Base-by-base conservation (phyloP, 208 protist species). In the Crithidia expoeki region DNA sequence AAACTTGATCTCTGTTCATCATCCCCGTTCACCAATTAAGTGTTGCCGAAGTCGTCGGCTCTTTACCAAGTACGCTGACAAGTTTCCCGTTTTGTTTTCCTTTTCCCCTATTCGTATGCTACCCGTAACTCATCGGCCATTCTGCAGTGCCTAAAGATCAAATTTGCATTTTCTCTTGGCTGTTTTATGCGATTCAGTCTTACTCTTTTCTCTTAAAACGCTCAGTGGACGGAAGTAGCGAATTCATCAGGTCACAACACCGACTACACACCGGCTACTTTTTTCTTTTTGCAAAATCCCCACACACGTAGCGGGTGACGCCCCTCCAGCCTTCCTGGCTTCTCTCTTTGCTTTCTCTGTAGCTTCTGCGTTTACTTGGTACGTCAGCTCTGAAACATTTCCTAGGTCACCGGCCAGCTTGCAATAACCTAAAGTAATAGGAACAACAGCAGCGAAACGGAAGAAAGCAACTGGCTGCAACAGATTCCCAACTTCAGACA, bases 201-300 rank as follows among this genome's bases (percentile, higher is more conserved):
- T 21, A 30, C 32, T 63, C 23, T 72, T 65, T 25, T 40, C 21
- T 52, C 28, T 66, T 27, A n/a, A n/a, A n/a, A n/a, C n/a, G n/a
- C n/a, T n/a, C n/a, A n/a, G n/a, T n/a, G n/a, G n/a, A n/a, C n/a
- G n/a, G n/a, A n/a, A n/a, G n/a, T n/a, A n/a, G n/a, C n/a, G n/a
- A n/a, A n/a, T n/a, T n/a, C n/a, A n/a, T n/a, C n/a, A n/a, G n/a
- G n/a, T n/a, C n/a, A n/a, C n/a, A n/a, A n/a, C n/a, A n/a, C n/a
- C n/a, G n/a, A n/a, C n/a, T n/a, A n/a, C n/a, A n/a, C n/a, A n/a
- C n/a, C n/a, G n/a, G n/a, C n/a, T n/a, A n/a, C n/a, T n/a, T n/a
- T n/a, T n/a, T n/a, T n/a, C n/a, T n/a, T n/a, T n/a, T n/a, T n/a
- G n/a, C n/a, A n/a, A n/a, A n/a, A n/a, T n/a, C n/a, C n/a, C n/a